These are phyloP conservation scores for Fabrea salina DNA, from an alignment of 169 alveolate species.

Conservation along the genomic window DNA sequence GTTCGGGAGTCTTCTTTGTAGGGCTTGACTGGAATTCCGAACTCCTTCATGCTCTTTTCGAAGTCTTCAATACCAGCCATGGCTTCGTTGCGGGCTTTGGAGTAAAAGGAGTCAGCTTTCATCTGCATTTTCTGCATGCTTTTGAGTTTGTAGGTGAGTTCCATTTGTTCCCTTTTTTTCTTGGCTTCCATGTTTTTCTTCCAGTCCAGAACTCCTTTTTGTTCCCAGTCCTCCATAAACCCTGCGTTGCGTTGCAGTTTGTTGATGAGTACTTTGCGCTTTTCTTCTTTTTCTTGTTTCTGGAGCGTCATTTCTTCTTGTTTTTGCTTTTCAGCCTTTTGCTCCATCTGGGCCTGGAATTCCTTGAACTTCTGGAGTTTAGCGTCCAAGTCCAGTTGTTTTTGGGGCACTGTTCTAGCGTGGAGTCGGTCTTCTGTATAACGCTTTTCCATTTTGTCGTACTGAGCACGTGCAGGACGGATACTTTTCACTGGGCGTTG, in stretches of 20 bases:
- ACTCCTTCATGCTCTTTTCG: conserved; percentile 64
- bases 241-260: conserved; percentile 84
- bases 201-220: conserved; percentile 86
- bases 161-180: conserved; percentile 73
- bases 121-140: conserved; percentile 53
- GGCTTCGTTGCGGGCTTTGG: conserved; percentile 53
- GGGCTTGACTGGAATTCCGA: conserved; percentile 40
- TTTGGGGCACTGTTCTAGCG: conserved; percentile 63
- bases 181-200: conserved; percentile 73
- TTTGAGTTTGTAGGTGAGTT: conserved; percentile 65
- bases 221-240: conserved; percentile 84
- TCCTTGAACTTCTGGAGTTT: conserved; percentile 68
- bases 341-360: conserved; percentile 49
- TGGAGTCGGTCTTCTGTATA: conserved; percentile 63
- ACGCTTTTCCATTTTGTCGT: conserved; percentile 70
- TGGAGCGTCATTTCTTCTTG: conserved; percentile 47
- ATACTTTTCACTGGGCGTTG: conserved; percentile 72
- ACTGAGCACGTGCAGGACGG: conserved; percentile 70
- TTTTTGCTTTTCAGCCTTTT: conserved; percentile 39
- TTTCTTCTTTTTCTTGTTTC: conserved; percentile 49
- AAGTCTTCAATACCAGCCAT: conserved; percentile 67
- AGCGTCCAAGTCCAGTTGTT: conserved; percentile 67
- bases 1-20: conserved; percentile 28
- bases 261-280: conserved; percentile 64
- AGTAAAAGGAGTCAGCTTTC: conserved; percentile 39